A percentile compares a stretch with the other conserved stretches of the same genome.
Evolutionary conservation across 2,329 filamentous ascomycete genomes (phyloP).

Genomic region (Dryadomyces quercivorus): DNA sequence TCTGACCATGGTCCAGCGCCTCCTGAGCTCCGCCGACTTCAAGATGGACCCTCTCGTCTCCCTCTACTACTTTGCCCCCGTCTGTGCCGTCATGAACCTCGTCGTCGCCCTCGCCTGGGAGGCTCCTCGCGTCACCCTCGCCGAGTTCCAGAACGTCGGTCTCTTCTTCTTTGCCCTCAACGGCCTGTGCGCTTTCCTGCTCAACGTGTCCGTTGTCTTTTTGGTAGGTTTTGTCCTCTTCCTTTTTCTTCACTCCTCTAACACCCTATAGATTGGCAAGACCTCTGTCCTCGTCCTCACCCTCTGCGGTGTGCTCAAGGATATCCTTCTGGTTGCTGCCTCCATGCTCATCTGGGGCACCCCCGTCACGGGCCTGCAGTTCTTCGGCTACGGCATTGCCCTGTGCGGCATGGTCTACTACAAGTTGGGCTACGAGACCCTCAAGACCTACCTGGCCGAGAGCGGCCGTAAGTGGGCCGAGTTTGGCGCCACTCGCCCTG

Average conservation of each 20-base stretch:
- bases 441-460: conserved; percentile 67
- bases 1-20: conserved; percentile 72
- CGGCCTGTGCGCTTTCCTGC: conserved; percentile 64
- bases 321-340: conserved; percentile 68
- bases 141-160: conserved; percentile 62
- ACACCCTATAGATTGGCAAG: conserved; percentile 64
- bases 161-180: conserved; percentile 62
- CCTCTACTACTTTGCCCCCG: conserved; percentile 80
- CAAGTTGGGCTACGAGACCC: conserved; percentile 72
- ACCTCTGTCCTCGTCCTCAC: conserved; percentile 78
- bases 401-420: conserved; percentile 72
- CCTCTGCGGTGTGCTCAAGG: conserved; percentile 78
- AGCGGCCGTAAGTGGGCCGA: conserved; percentile 73
- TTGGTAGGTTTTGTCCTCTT: conserved; percentile 47
- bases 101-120: conserved; percentile 62
- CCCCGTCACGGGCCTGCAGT: conserved; percentile 61
- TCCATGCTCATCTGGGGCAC: conserved; percentile 77
- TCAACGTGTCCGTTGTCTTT: conserved; percentile 80
- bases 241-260: too few relatives aligned
- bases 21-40: conserved; percentile 72
- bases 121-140: conserved; percentile 55
- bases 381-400: conserved; percentile 74
- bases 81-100: conserved; percentile 74
- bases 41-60: conserved; percentile 88
- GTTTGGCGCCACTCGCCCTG: conserved; percentile 65